Base-by-base conservation (phyloP, 2,329 filamentous ascomycete species). In the Fusarium brevicatenulatum region DNA sequence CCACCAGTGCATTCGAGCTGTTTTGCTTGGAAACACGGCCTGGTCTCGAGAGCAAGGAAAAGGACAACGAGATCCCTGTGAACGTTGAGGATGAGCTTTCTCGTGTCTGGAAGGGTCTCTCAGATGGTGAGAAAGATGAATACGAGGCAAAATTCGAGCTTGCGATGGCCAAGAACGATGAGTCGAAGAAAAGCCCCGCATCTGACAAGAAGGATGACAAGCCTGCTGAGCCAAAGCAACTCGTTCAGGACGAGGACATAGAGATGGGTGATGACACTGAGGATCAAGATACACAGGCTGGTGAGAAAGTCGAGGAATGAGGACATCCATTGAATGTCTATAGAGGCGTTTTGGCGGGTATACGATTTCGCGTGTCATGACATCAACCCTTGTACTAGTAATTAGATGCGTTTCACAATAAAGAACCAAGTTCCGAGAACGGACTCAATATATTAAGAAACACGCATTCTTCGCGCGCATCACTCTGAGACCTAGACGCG, bases 31-130 rank as follows among this genome's bases (percentile, higher is more conserved):
- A 89, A 69, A 83, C 79, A 68, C 85, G 87, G 52, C 81, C 84
- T 7, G 70, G 79, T 16, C 79, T 87, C 34, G 82, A 85, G 54
- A 81, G 82, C 13, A 84, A 88, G 78, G 78, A 82, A 68, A 85
- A 85, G 77, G 76, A 78, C 19, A 70, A 57, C 18, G 78, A 79
- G 19, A 71, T 66, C 25, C 73, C 80, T 18, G 49, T 82, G 62
- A 83, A 83, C 63, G 78, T 88, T 18, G 87, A 89, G n/a, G 86
- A 88, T 57, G 87, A 89, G 81, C 83, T 90, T 13, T 81, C 83
- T n/a, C 84, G 84, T 18, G 82, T 82, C 46, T 91, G 89, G 88
- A 86, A 88, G 66, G 85, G 87, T 25, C 82, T 90, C 19, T 79
- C 86, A 8, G 83, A 86, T 49, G 80, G 79, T 28, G 83, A 86